phyloP scores from a whole-genome alignment of 2,329 filamentous ascomycete genomes.

The Neofusicoccum laricinum region DNA sequence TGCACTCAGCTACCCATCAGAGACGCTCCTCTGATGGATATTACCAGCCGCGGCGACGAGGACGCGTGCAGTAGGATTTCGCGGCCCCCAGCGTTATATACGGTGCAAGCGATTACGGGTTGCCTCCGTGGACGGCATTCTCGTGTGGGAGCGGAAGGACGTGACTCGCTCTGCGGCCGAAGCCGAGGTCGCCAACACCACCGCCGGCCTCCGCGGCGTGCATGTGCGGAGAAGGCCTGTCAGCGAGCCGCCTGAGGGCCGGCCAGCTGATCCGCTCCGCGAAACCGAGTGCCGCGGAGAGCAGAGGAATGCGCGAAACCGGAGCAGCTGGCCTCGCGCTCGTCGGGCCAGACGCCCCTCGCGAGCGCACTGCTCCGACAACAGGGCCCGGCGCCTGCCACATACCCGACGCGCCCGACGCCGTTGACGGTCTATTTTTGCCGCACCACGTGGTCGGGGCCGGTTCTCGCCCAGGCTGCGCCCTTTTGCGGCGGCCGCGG shows the following conservation, averaged over 20 bases:
- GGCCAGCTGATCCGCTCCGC: neutral
- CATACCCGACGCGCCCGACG: neutral
- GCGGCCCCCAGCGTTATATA: slow-evolving; percentile 7
- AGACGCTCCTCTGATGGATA: too few species aligned
- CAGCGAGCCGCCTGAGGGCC: neutral
- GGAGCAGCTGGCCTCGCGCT: too few species aligned
- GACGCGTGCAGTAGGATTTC: too few species aligned
- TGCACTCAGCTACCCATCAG: too few species aligned
- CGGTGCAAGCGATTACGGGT: slow-evolving; percentile 2
- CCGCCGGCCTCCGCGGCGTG: neutral
- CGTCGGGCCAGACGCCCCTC: too few species aligned
- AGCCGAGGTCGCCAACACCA: neutral
- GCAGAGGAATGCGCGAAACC: neutral
- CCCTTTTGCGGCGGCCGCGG: neutral
- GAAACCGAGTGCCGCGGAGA: neutral
- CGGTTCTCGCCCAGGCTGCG: neutral
- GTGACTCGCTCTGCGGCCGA: neutral
- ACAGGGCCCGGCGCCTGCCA: neutral
- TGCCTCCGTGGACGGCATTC: neutral
- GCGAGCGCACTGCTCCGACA: too few species aligned
- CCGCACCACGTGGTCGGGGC: neutral
- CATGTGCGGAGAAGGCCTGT: neutral
- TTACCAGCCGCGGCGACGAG: too few species aligned
- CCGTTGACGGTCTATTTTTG: slow-evolving; percentile 7
- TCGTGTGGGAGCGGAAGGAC: neutral